Percentiles rank a stretch among this genome's conserved stretches.
Conservation (phyloP, 352 stramenopile genomes). For the Phytophthora lateralis region DNA sequence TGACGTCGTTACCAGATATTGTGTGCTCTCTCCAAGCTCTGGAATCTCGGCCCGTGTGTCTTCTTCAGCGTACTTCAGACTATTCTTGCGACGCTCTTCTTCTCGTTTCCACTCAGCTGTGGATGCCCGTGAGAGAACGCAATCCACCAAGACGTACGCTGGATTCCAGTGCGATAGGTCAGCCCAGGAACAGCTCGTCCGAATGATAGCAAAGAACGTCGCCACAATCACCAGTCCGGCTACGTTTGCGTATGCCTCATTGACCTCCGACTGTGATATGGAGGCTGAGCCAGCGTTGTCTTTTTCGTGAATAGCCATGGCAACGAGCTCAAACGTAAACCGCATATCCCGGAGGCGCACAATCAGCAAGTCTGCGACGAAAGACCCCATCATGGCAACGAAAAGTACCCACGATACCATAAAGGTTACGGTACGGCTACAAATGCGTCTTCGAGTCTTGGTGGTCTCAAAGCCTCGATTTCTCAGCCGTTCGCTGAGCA, state of each 20-base stretch:
- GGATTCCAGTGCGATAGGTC: slow-evolving; percentile 43
- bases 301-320: slow-evolving; percentile 43
- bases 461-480: too few species aligned
- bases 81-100: not conserved
- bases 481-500: not conserved
- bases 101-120: not conserved
- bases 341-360: slow-evolving; percentile 42
- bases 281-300: slow-evolving; percentile 31
- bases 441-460: not conserved
- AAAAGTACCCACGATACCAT: slow-evolving; percentile 38
- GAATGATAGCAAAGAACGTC: slow-evolving; percentile 27
- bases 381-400: slow-evolving; percentile 24
- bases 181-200: slow-evolving; percentile 22
- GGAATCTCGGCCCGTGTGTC: not conserved
- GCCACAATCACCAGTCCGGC: slow-evolving; percentile 14
- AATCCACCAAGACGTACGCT: slow-evolving; percentile 5
- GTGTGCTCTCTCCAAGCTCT: slow-evolving; percentile 11
- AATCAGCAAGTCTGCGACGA: slow-evolving; percentile 45
- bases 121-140: not conserved
- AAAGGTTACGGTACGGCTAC: slow-evolving; percentile 36
- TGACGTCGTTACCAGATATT: slow-evolving; percentile 22
- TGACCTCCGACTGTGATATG: slow-evolving; percentile 32
- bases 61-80: not conserved
- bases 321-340: slow-evolving; percentile 55
- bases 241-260: slow-evolving; percentile 30